Evolutionary conservation across 169 alveolate genomes (phyloP).

Genomic region (Plasmodium relictum): DNA sequence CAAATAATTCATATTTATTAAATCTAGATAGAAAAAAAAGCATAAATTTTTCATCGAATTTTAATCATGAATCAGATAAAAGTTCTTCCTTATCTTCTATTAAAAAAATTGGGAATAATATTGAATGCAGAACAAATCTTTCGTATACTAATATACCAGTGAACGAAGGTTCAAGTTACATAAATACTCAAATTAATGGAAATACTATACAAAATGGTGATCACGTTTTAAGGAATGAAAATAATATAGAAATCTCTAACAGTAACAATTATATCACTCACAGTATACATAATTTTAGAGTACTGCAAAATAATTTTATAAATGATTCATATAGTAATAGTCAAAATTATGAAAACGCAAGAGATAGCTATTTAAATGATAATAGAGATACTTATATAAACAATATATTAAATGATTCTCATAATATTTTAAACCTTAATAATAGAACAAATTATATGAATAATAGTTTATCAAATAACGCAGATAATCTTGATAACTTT

Average conservation of each 20-base stretch:
- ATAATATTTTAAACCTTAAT: conserved; percentile 26
- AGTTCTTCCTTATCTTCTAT: background rate
- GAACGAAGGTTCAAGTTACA: background rate
- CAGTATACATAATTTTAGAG: conserved; percentile 32
- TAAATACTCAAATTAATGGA: conserved; percentile 9
- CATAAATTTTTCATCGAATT: conserved; percentile 10
- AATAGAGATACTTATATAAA: conserved; percentile 1
- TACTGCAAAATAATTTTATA: conserved; percentile 25
- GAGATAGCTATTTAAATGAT: conserved; percentile 8
- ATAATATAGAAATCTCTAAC: conserved; percentile 24
- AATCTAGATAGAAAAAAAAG: background rate
- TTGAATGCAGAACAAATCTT: conserved; percentile 3
- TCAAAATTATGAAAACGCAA: background rate
- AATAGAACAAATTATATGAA: background rate
- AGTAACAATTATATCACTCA: conserved; percentile 6
- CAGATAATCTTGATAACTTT: background rate
- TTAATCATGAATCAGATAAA: conserved; percentile 1
- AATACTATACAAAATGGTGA: conserved; percentile 3
- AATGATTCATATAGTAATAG: conserved; percentile 6
- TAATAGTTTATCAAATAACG: background rate
- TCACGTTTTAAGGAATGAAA: conserved; percentile 20
- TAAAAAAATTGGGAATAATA: background rate
- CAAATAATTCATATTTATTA: background rate
- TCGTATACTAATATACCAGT: conserved; percentile 10
- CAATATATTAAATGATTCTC: conserved; percentile 22